Percentiles rank a stretch among this genome's conserved stretches.
phyloP scores from a whole-genome alignment of 345 rosid species.

The Populus deltoides region DNA sequence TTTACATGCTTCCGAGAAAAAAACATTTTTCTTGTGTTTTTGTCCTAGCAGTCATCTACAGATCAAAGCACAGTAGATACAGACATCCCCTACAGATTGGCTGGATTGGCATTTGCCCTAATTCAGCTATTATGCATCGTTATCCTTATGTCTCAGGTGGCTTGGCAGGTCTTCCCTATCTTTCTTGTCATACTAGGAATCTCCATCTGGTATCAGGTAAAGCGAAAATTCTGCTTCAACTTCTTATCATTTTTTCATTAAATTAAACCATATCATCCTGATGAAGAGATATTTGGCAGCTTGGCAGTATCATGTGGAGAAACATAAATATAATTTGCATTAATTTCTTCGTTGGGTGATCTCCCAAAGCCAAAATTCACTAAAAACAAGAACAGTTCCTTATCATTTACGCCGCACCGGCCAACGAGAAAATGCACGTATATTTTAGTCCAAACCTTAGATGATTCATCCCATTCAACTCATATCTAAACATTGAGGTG shows the following conservation, averaged over 20 bases:
- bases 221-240: conserved; percentile 1
- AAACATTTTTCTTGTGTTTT: background rate
- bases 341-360: background rate
- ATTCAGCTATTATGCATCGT: conserved; percentile 66
- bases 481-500: background rate
- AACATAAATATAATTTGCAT: background rate
- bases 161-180: conserved; percentile 62
- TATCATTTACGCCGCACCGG: background rate
- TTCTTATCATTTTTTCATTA: background rate
- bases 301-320: background rate
- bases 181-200: conserved; percentile 53
- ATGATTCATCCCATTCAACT: background rate
- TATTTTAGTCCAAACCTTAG: background rate
- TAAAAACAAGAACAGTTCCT: background rate
- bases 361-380: background rate
- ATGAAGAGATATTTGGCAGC: background rate
- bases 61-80: conserved; percentile 76
- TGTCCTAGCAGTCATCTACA: conserved; percentile 51
- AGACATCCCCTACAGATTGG: conserved; percentile 72
- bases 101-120: conserved; percentile 71
- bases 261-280: background rate
- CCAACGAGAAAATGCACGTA: background rate
- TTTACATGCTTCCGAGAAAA: background rate
- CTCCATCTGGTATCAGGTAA: conserved; percentile 65
- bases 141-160: conserved; percentile 57